Conservation (phyloP, 768 basidiomycete species). For the Filobasidium wieringae region DNA sequence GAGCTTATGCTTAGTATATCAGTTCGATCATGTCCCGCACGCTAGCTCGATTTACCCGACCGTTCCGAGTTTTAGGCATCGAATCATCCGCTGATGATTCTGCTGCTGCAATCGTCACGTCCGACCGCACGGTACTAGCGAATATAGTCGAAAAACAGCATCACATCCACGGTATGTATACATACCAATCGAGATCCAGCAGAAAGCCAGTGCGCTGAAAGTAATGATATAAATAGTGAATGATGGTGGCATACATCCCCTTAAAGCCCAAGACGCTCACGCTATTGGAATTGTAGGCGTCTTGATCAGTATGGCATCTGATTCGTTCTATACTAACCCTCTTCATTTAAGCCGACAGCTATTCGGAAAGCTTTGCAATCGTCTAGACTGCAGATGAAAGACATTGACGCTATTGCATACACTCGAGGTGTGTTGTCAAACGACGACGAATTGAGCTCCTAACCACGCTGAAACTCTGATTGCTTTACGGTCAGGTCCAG, state of each 20-base stretch:
- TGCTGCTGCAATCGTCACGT: constrained; percentile 74
- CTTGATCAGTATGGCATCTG: background rate
- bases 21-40: background rate
- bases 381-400: constrained; percentile 49
- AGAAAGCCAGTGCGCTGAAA: constrained; percentile 32
- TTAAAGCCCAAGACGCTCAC: constrained; percentile 65
- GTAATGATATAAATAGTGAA: constrained; percentile 16
- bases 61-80: constrained; percentile 41
- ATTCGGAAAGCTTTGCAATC: constrained; percentile 57
- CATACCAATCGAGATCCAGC: constrained; percentile 31
- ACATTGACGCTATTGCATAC: constrained; percentile 79
- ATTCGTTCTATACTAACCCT: background rate
- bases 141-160: constrained; percentile 82
- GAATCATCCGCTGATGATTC: constrained; percentile 92
- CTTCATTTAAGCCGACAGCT: constrained; percentile 53
- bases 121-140: constrained; percentile 54
- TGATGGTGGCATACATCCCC: constrained; percentile 39
- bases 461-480: background rate
- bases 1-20: too few species aligned
- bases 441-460: background rate
- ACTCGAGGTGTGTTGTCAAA: constrained; percentile 60
- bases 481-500: constrained; percentile 9
- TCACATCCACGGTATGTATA: constrained; percentile 29
- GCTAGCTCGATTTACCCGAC: constrained; percentile 1
- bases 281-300: constrained; percentile 60